A percentile compares a stretch with the other conserved stretches of the same genome.
Conservation (phyloP, 805 yeast species). For the Lipomyces anomalus region DNA sequence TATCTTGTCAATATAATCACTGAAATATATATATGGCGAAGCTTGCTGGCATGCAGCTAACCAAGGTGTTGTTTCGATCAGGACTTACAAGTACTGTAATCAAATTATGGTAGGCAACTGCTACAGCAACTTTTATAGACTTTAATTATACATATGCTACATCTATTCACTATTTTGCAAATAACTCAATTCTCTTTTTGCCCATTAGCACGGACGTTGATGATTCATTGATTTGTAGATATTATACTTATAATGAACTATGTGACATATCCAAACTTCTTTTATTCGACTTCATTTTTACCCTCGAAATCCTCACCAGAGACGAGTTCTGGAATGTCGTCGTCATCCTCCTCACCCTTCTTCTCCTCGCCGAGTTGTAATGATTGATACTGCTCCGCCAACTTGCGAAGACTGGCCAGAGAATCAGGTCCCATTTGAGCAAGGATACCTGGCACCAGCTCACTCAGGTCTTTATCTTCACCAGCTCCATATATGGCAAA, state of each 20-base stretch:
- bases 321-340: conserved; percentile 62
- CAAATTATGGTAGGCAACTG: no score
- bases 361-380: conserved; percentile 39
- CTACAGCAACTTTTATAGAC: no score
- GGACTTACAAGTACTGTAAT: no score
- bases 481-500: conserved; percentile 93
- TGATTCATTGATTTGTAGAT: no score
- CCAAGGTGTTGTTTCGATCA: no score
- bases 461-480: conserved; percentile 86
- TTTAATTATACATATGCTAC: neutral
- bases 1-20: no score
- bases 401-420: conserved; percentile 77
- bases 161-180: no score
- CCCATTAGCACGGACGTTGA: no score
- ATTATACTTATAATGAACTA: no score
- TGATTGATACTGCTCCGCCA: conserved; percentile 79
- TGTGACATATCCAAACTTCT: neutral
- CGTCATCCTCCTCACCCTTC: conserved; percentile 42
- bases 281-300: conserved; percentile 14
- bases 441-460: conserved; percentile 87
- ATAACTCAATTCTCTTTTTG: no score
- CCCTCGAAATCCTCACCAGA: conserved; percentile 24
- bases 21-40: no score
- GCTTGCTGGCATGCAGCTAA: no score
- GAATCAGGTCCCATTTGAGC: conserved; percentile 97